These are phyloP conservation scores for Gossypium schwendimanii DNA, from an alignment of 441 rosid genomes.

Conservation along the genomic window DNA sequence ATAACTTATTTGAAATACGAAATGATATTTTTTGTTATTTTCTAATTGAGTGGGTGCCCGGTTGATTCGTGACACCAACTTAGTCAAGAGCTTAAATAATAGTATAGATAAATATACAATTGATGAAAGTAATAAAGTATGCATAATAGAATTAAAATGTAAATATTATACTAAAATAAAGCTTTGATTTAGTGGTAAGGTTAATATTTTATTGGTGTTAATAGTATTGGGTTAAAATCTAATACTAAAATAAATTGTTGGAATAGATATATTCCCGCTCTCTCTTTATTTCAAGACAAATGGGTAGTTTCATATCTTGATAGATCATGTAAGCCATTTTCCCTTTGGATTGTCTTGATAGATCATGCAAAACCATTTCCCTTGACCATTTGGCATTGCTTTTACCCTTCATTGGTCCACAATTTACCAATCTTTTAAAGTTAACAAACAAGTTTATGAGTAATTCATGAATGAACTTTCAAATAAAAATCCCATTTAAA, in stretches of 20 bases:
- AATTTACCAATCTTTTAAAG: conserved; percentile 14
- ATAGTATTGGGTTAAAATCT: no score
- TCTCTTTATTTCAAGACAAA: neutral
- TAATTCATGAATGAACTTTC: neutral
- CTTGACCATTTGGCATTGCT: neutral
- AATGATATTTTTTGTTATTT: no score
- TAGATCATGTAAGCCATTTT: neutral
- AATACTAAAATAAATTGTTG: neutral
- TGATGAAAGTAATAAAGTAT: no score
- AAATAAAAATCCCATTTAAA: neutral
- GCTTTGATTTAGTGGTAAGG: no score
- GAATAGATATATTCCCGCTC: neutral
- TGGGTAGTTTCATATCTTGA: neutral
- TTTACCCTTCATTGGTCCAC: conserved; percentile 1
- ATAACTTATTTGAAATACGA: no score
- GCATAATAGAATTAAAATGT: no score
- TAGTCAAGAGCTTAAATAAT: no score
- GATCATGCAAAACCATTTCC: neutral
- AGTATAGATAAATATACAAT: no score
- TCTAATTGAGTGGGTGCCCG: no score
- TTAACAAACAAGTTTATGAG: conserved; percentile 4
- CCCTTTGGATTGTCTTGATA: neutral
- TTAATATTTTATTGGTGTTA: neutral
- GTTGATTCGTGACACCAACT: no score
- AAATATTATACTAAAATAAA: no score